phyloP scores from a whole-genome alignment of 2,329 filamentous ascomycete species.

The Verticillium dahliae region DNA sequence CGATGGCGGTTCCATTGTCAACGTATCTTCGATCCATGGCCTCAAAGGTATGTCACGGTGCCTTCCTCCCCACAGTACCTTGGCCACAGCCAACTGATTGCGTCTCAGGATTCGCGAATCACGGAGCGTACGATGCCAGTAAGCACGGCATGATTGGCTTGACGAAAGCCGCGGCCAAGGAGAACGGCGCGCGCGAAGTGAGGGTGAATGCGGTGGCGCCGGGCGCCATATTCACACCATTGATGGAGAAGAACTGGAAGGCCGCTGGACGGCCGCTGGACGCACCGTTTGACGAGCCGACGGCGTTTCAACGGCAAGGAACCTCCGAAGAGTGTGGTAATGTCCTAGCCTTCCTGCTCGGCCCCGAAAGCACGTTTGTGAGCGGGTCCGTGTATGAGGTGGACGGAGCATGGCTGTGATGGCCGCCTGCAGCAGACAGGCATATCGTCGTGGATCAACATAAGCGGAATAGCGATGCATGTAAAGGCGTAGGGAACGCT shows the following conservation, averaged over 20 bases:
- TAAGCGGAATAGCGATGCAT: slow-evolving; percentile 1
- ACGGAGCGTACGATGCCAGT: slow-evolving; percentile 30
- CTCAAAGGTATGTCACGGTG: slow-evolving; percentile 8
- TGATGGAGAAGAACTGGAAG: slow-evolving; percentile 38
- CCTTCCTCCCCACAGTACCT: not conserved
- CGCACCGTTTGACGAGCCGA: slow-evolving; percentile 34
- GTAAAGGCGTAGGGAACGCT: not conserved
- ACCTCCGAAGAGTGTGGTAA: slow-evolving; percentile 40
- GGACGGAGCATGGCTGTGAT: slow-evolving; percentile 35
- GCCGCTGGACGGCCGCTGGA: slow-evolving; percentile 21
- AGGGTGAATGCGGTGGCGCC: slow-evolving; percentile 39
- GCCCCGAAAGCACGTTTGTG: slow-evolving; percentile 38
- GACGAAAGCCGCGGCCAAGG: slow-evolving; percentile 28
- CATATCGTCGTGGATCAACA: not conserved
- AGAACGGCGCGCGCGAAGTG: slow-evolving; percentile 35
- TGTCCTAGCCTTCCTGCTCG: slow-evolving; percentile 40
- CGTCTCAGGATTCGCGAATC: slow-evolving; percentile 20
- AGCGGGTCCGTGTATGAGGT: slow-evolving; percentile 39
- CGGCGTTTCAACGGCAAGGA: slow-evolving; percentile 34
- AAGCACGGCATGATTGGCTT: slow-evolving; percentile 30
- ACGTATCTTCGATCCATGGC: slow-evolving; percentile 46
- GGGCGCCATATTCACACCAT: slow-evolving; percentile 39
- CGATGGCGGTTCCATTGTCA: slow-evolving; percentile 51
- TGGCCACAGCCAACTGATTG: not conserved
- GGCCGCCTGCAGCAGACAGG: not conserved